Evolutionary conservation across 2,329 filamentous ascomycete genomes (phyloP), one percentile per base, ranked within the genome.

Genomic region (Malbranchea zuffiana): DNA sequence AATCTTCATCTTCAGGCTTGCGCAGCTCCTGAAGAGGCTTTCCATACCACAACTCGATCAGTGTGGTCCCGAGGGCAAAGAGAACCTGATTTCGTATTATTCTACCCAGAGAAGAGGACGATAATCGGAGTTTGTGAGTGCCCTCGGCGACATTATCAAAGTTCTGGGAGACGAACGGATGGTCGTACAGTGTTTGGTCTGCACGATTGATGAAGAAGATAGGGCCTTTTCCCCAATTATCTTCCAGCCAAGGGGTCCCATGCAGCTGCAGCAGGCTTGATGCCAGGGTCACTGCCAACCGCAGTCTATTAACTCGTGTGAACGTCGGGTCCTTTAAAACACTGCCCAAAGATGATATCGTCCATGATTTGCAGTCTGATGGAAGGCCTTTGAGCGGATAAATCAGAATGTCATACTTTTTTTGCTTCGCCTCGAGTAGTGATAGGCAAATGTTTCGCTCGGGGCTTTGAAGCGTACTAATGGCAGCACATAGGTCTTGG

Each of bases 251-350:
- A 6, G 35, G 34, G 2, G 42, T 47, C 7, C 36, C 37, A 17
- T 47, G 29, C 12, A 48, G 32, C 37, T 49, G 46, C 13, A 49
- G 23, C 6, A 48, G 35, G 18, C 35, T 48, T n/a, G 44, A 47
- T 11, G 47, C 44, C 21, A 49, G 35, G 11, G 30, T 44, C 1
- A 44, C 44, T 6, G 47, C 47, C 26, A 47, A 39, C 6, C 28
- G 27, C 5, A 49, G 29, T 5, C 45, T 36, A 11, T 47, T 40
- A 13, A 18, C 35, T 16, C 41, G 29, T 6, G 32, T 29, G 3
- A 47, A 26, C 15, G 20, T 8, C 20, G 6, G 15, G 24, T 8
- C 13, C 16, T n/a, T 3, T 8, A 2, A 12, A 32, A 15, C n/a
- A 15, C 18, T 27, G 19, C 13, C 11, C 3, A 16, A 13, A 29